Evolutionary conservation across 305 asterid genomes (phyloP).

Genomic region (Monarda citriodora): DNA sequence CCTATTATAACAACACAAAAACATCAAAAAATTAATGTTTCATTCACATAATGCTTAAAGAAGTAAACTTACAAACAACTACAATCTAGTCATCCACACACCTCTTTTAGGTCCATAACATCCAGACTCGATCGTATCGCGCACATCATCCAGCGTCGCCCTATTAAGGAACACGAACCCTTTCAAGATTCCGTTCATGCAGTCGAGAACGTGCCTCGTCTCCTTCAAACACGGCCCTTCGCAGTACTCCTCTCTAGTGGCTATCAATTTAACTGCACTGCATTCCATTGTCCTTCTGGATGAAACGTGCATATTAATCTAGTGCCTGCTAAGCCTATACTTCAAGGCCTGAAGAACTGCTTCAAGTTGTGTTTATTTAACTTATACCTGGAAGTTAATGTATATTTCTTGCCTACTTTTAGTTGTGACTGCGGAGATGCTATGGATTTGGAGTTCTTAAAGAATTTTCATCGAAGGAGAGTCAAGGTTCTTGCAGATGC

Average conservation of each 20-base stretch:
- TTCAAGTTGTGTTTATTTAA: too few species aligned
- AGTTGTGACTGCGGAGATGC: too few species aligned
- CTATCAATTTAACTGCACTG: too few species aligned
- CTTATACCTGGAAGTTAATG: too few species aligned
- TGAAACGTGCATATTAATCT: too few species aligned
- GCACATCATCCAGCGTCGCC: slow-evolving; percentile 53
- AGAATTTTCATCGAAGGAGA: too few species aligned
- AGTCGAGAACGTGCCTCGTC: slow-evolving; percentile 66
- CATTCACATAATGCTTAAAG: neutral
- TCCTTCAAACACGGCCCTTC: slow-evolving; percentile 71
- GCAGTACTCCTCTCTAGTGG: slow-evolving; percentile 69
- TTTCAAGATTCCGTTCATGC: slow-evolving; percentile 41
- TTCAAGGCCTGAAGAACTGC: too few species aligned
- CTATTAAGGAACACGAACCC: slow-evolving; percentile 55
- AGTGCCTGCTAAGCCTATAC: too few species aligned
- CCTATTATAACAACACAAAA: slow-evolving; percentile 40
- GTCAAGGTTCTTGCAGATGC: too few species aligned
- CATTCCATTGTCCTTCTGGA: too few species aligned
- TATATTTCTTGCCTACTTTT: too few species aligned
- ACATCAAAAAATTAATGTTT: neutral
- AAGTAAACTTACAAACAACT: neutral
- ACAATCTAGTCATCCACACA: slow-evolving; percentile 7
- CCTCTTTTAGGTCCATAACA: slow-evolving; percentile 88
- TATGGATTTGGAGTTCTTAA: too few species aligned
- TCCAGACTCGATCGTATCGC: slow-evolving; percentile 59